Conservation (phyloP, 2,329 filamentous ascomycete species). For the Colletotrichum trifolii region DNA sequence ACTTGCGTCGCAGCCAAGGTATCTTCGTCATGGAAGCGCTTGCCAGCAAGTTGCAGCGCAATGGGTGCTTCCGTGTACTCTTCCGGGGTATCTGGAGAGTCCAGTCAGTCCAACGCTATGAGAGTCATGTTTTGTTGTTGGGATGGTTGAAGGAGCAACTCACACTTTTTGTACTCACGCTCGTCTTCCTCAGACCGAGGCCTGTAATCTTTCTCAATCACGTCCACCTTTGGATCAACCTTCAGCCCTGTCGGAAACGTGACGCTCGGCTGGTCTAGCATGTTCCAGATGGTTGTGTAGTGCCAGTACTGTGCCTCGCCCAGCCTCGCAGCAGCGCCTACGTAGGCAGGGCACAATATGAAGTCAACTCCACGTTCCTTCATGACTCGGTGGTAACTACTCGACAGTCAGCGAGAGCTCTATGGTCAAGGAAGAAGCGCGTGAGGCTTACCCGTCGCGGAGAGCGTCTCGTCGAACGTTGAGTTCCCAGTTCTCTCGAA, state of each 20-base stretch:
- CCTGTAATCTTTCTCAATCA: conserved; percentile 9
- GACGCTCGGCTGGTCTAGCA: conserved; percentile 44
- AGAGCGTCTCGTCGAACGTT: conserved; percentile 38
- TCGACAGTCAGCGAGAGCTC: not conserved
- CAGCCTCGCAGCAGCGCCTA: conserved; percentile 38
- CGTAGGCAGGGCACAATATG: conserved; percentile 42
- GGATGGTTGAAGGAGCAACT: not conserved
- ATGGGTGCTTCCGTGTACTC: conserved; percentile 10
- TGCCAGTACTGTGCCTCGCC: conserved; percentile 41
- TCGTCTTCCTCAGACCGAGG: conserved; percentile 14
- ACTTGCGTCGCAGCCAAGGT: conserved; percentile 18
- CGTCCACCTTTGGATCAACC: conserved; percentile 9
- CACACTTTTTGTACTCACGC: conserved; percentile 27
- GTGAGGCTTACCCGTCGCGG: conserved; percentile 44
- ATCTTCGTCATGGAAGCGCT: conserved; percentile 27
- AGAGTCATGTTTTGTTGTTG: no score
- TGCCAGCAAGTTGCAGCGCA: conserved; percentile 22
- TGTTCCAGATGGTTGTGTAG: conserved; percentile 48
- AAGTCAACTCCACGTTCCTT: conserved; percentile 41
- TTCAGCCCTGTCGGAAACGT: conserved; percentile 42
- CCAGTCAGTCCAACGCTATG: not conserved
- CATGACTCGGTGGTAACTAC: conserved; percentile 37
- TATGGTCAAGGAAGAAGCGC: conserved; percentile 51
- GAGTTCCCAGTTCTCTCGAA: conserved; percentile 39
- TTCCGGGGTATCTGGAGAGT: conserved; percentile 1